Base-by-base conservation (phyloP, 2,329 filamentous ascomycete genomes). In the Neonectria sp. region DNA sequence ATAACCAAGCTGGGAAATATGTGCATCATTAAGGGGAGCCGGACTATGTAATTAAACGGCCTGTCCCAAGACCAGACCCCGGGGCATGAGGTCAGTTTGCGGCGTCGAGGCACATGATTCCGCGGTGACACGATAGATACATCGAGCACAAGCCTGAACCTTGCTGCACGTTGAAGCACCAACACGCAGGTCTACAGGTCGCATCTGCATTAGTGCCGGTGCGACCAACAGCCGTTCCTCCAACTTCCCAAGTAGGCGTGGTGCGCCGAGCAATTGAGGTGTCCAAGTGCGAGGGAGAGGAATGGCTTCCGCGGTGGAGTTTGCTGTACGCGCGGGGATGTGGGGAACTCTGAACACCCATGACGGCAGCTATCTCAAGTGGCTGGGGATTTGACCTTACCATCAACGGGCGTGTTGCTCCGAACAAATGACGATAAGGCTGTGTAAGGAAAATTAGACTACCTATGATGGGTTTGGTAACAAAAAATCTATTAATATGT, bases 71-170 rank as follows among this genome's bases (percentile, higher is more conserved):
- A 21, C 21, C 21, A 21, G 21, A 21, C 37, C 49, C 31, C 24
- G 31, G 31, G 15, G 27, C 31, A 49, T 40, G 43, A 45, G 24
- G 21, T 35, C 25, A 40, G 43, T 49, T 56, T 40, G 15, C 43
- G 25, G 11, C 29, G 60, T 37, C 51, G 21, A 55, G 33, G 51
- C 60, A 45, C 60, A 57, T 49, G 35, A 57, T 55, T 46, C 52
- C 45, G 40, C 33, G 11, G n/a, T 15, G 25, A 60, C n/a, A n/a
- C 60, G 17, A 8, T 11, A 35, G 37, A 17, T 8, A 8, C 51
- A 53, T 24, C 31, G 15, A 33, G 17, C 27, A 31, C 59, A 40
- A 33, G 59, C 7, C 37, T 9, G 40, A 45, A 45, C n/a, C 40
- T 45, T 45, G 40, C 40, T 11, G 40, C n/a, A 37, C 21, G 21